Evolutionary conservation across 2,329 filamentous ascomycete species (phyloP).

Genomic region (Ophiostoma angusticollis): DNA sequence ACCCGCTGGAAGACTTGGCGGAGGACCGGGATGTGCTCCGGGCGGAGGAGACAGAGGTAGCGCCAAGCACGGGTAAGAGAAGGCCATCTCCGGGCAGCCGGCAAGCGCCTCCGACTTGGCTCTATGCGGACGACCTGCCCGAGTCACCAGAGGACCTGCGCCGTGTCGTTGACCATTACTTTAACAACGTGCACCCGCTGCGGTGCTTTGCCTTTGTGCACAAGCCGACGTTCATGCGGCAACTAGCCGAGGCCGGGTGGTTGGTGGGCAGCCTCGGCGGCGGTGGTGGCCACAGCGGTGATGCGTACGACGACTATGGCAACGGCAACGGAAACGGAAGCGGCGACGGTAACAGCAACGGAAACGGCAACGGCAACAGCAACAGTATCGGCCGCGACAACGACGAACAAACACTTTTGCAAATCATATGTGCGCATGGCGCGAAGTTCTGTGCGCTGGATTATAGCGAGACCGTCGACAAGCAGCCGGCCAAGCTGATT

Average conservation of each 20-base stretch:
- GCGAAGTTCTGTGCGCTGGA: slow-evolving; percentile 9
- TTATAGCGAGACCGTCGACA: background rate
- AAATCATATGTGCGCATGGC: slow-evolving; percentile 21
- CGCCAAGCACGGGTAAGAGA: no score
- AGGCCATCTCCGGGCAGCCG: no score
- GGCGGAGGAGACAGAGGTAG: no score
- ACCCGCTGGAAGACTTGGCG: no score
- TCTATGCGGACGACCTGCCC: slow-evolving; percentile 8
- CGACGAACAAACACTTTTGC: slow-evolving; percentile 1
- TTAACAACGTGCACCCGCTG: slow-evolving; percentile 14
- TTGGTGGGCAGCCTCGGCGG: no score
- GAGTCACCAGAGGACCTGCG: background rate
- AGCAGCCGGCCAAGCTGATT: background rate
- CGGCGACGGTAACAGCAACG: background rate
- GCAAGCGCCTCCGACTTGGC: slow-evolving; percentile 9
- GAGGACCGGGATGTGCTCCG: no score
- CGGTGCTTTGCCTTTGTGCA: slow-evolving; percentile 16
- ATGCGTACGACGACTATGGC: no score
- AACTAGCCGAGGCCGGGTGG: slow-evolving; percentile 10
- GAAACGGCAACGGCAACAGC: background rate
- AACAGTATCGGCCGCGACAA: slow-evolving; percentile 14
- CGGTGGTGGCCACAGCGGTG: no score
- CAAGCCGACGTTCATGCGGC: slow-evolving; percentile 14
- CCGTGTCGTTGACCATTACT: slow-evolving; percentile 14
- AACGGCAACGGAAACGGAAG: no score